phyloP scores from a whole-genome alignment of 176 grass and related monocot genomes.

The Zoysia japonica region DNA sequence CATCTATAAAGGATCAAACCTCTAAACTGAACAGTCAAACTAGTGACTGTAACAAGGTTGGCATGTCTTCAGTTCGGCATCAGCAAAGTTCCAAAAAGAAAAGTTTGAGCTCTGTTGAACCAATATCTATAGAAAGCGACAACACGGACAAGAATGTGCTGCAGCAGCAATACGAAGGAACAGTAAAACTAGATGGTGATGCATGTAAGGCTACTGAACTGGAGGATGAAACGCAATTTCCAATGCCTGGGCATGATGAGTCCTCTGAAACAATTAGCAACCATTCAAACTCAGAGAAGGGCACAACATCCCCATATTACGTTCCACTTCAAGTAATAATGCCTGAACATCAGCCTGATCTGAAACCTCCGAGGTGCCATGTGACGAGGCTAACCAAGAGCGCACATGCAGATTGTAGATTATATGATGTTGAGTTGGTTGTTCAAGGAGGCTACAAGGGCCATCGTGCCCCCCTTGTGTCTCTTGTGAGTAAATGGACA shows the following conservation, averaged over 20 bases:
- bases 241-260: conserved; percentile 36
- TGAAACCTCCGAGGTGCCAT: conserved; percentile 37
- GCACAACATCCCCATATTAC: conserved; percentile 31
- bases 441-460: conserved; percentile 76
- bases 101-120: conserved; percentile 38
- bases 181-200: conserved; percentile 37
- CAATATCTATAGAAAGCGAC: conserved; percentile 23
- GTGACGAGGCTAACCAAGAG: conserved; percentile 63
- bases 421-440: conserved; percentile 80
- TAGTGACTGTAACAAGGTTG: conserved; percentile 38
- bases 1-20: conserved; percentile 43
- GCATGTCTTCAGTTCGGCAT: conserved; percentile 29
- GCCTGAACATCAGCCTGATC: conserved; percentile 40
- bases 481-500: conserved; percentile 93
- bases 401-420: conserved; percentile 36
- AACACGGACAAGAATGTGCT: conserved; percentile 24
- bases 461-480: conserved; percentile 74
- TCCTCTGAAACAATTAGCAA: conserved; percentile 56
- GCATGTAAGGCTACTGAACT: conserved; percentile 37
- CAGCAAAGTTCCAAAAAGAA: conserved; percentile 47
- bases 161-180: conserved; percentile 29
- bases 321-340: conserved; percentile 45
- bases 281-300: conserved; percentile 50
- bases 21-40: conserved; percentile 39
- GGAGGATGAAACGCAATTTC: conserved; percentile 26